Percentiles rank a stretch among this genome's conserved stretches.
phyloP scores from a whole-genome alignment of 495 filamentous ascomycete species.

The Penicillium coprophilum region DNA sequence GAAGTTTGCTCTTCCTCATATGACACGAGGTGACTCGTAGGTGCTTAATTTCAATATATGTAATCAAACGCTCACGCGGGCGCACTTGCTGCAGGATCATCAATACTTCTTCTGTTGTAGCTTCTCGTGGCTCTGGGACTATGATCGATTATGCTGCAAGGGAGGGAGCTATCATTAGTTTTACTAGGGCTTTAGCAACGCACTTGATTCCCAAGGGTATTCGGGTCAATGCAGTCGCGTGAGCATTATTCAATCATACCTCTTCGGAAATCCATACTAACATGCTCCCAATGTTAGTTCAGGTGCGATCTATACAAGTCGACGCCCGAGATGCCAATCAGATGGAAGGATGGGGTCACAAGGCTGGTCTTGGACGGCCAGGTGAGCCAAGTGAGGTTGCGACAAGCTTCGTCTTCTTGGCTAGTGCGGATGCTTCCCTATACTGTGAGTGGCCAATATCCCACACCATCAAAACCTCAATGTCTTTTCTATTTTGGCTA shows the following conservation, averaged over 20 bases:
- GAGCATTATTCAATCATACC: constrained; percentile 20
- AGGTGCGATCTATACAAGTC: constrained; percentile 58
- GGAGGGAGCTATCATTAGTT: constrained; percentile 61
- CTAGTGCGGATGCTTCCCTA: constrained; percentile 53
- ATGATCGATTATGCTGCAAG: constrained; percentile 62
- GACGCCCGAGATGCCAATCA: constrained; percentile 48
- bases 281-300: constrained; percentile 30
- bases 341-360: constrained; percentile 49
- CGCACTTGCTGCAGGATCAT: constrained; percentile 51
- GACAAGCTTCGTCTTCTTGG: constrained; percentile 62
- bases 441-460: constrained; percentile 40
- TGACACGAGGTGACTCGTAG: constrained; percentile 51
- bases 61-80: not conserved
- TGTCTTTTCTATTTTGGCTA: not conserved
- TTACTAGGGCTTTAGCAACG: constrained; percentile 56
- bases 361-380: constrained; percentile 48
- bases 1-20: constrained; percentile 58
- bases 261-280: not conserved
- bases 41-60: not conserved
- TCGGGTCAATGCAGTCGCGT: constrained; percentile 62
- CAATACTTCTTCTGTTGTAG: constrained; percentile 57
- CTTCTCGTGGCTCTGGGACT: constrained; percentile 51
- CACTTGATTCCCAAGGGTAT: constrained; percentile 60
- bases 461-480: not conserved
- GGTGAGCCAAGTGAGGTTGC: constrained; percentile 64